Conservation (phyloP, 2,329 filamentous ascomycete species). For the Diaporthe sp. region DNA sequence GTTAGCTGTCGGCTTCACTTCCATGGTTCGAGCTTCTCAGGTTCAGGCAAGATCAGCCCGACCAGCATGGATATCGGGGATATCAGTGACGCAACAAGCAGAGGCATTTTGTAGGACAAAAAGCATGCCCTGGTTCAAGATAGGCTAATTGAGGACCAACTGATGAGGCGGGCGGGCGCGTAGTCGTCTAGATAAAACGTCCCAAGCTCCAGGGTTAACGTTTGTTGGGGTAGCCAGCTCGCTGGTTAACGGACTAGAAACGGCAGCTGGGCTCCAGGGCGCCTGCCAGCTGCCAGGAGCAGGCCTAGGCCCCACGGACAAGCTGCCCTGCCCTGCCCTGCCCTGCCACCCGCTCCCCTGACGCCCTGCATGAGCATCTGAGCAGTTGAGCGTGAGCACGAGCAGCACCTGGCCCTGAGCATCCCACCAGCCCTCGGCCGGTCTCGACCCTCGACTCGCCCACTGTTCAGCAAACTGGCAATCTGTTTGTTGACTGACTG, state of each 20-base stretch:
- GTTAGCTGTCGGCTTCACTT: neutral
- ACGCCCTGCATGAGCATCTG: conserved; percentile 18
- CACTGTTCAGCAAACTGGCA: conserved; percentile 21
- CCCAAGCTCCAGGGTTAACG: neutral
- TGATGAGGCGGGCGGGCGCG: neutral
- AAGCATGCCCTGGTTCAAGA: neutral
- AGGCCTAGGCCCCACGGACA: neutral
- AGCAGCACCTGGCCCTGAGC: conserved; percentile 5
- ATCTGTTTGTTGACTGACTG: conserved; percentile 27
- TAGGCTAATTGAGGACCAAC: neutral
- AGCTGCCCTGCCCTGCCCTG: neutral
- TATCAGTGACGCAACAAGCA: neutral
- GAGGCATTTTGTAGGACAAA: neutral
- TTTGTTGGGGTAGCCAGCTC: neutral
- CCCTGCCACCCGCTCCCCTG: conserved; percentile 3
- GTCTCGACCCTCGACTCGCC: conserved; percentile 20
- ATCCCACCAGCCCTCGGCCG: conserved; percentile 7
- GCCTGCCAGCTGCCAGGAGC: conserved; percentile 4
- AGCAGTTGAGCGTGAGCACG: neutral
- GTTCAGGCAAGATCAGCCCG: neutral
- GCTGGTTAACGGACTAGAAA: neutral
- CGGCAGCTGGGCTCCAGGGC: neutral
- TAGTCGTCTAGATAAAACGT: conserved; percentile 14
- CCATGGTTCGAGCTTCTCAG: neutral
- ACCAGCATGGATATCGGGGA: neutral